These are phyloP conservation scores for Paramecium octaurelia DNA, from an alignment of 73 alveolate species.

Conservation along the genomic window DNA sequence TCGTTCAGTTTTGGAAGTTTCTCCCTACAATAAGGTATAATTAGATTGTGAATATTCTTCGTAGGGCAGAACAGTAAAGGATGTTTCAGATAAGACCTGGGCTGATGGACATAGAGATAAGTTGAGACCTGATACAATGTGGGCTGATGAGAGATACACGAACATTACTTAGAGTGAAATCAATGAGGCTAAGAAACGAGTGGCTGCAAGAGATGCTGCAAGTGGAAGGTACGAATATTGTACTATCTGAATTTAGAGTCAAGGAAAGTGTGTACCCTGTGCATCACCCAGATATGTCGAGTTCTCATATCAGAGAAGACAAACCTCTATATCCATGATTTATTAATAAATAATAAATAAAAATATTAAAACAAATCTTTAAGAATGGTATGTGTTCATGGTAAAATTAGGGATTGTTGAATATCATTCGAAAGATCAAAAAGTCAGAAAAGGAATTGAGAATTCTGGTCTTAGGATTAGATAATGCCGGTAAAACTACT, in stretches of 20 bases:
- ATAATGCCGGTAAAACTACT: conserved; percentile 99
- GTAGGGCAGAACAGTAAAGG: conserved; percentile 55
- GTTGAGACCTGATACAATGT: conserved; percentile 62
- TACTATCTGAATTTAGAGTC: background rate
- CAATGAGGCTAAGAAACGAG: conserved; percentile 61
- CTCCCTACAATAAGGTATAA: conserved; percentile 47
- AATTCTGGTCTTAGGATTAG: conserved; percentile 96
- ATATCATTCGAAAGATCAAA: conserved; percentile 41
- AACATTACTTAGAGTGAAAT: conserved; percentile 49
- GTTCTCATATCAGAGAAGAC: background rate
- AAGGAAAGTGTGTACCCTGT: background rate
- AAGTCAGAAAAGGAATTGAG: conserved; percentile 90
- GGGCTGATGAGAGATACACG: conserved; percentile 66
- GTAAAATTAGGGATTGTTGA: conserved; percentile 27
- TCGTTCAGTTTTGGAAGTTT: conserved; percentile 14
- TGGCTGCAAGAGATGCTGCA: conserved; percentile 53
- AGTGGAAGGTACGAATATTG: background rate
- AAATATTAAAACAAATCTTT: background rate
- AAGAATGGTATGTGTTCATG: background rate
- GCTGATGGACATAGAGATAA: conserved; percentile 59
- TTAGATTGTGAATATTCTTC: background rate
- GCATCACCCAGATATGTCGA: conserved; percentile 31
- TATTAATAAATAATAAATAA: conserved; percentile 10
- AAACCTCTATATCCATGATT: conserved; percentile 39
- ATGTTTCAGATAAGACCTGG: conserved; percentile 61